Conservation (phyloP, 1,284 basidiomycete species). For the Stygiomarasmius scandens region DNA sequence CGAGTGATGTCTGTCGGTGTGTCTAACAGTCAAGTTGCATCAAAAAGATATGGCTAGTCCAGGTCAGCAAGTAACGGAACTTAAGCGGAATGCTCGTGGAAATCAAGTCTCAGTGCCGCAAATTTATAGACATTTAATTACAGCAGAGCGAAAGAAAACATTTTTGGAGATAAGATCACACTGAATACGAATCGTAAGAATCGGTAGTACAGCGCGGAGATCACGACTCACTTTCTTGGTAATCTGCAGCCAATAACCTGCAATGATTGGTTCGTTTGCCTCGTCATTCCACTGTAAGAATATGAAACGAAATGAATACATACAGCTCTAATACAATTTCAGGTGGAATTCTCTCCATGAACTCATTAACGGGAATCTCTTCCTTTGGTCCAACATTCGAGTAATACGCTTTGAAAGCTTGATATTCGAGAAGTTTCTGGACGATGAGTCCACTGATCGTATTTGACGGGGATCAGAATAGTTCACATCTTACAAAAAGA, state of each 20-base stretch:
- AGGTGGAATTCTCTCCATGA: slow-evolving; percentile 75
- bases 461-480: neutral
- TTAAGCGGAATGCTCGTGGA: too few relatives aligned
- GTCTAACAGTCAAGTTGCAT: too few relatives aligned
- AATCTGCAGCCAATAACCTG: slow-evolving; percentile 67
- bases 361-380: slow-evolving; percentile 72
- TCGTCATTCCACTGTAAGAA: neutral
- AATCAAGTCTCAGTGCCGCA: too few relatives aligned
- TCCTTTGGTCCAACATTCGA: slow-evolving; percentile 59
- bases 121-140: too few relatives aligned
- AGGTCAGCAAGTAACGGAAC: too few relatives aligned
- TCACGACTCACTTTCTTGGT: too few relatives aligned
- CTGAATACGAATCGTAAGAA: too few relatives aligned
- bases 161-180: too few relatives aligned
- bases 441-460: slow-evolving; percentile 66
- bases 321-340: slow-evolving; percentile 85
- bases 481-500: slow-evolving; percentile 22
- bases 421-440: slow-evolving; percentile 83
- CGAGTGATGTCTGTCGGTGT: too few relatives aligned
- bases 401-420: slow-evolving; percentile 77
- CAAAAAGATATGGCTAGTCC: too few relatives aligned
- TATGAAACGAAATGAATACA: slow-evolving; percentile 32
- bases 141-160: too few relatives aligned
- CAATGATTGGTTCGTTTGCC: neutral
- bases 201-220: too few relatives aligned